A percentile compares a stretch with the other conserved stretches of the same genome.
Conservation (phyloP, 2,329 filamentous ascomycete genomes). For the Balansia obtecta region DNA sequence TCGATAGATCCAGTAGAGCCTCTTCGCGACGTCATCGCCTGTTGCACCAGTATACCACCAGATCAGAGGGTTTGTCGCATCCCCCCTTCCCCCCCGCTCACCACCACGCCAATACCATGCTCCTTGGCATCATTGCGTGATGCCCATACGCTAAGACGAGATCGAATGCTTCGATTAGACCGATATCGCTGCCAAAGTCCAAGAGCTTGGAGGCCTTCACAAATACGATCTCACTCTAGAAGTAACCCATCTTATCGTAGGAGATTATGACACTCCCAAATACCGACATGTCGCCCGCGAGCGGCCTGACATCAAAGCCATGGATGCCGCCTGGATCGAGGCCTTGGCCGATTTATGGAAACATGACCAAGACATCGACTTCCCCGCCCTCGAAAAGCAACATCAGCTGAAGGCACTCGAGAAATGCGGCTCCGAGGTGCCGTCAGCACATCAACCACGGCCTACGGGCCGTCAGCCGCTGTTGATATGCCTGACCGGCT, state of each 20-base stretch:
- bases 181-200: constrained; percentile 49
- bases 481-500: constrained; percentile 43
- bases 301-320: constrained; percentile 71
- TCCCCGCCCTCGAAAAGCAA: constrained; percentile 53
- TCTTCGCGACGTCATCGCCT: constrained; percentile 62
- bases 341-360: constrained; percentile 73
- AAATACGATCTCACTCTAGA: constrained; percentile 91
- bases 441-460: constrained; percentile 10
- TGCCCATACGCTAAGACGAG: constrained; percentile 1
- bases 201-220: constrained; percentile 76
- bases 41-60: constrained; percentile 74
- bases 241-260: constrained; percentile 88
- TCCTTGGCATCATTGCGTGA: no score
- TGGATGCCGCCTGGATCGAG: constrained; percentile 75
- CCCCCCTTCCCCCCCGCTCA: background rate
- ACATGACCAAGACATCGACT: constrained; percentile 63
- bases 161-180: constrained; percentile 21
- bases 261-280: constrained; percentile 79
- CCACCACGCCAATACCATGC: no score
- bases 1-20: constrained; percentile 47
- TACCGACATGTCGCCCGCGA: constrained; percentile 91
- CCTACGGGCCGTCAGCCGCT: constrained; percentile 26
- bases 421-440: constrained; percentile 31
- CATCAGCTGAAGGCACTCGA: constrained; percentile 54
- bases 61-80: constrained; percentile 54